Evolutionary conservation across 257 asterid genomes (phyloP), one percentile per base, ranked within the genome.

Genomic region (Nicotiana benthamiana): DNA sequence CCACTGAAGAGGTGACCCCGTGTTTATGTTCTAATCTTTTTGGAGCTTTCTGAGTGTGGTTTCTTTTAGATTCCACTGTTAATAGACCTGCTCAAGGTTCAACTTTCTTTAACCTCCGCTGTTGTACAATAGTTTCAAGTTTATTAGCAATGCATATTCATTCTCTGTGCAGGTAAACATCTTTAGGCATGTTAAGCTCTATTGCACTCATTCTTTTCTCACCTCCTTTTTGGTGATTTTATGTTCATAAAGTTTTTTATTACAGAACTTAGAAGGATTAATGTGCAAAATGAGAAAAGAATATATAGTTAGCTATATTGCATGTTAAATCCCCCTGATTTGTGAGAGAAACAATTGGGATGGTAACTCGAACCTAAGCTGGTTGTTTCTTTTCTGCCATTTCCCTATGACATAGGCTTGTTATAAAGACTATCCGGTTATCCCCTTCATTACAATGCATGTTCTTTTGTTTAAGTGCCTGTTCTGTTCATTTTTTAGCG

Each of bases 1-100:
- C 98, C 97, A 6, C 89, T 93, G 63, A 89, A 89, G 84, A 93
- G 92, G 89, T 92, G 86, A 92, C 59, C 22, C 36, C 4, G 59
- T 40, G 77, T 43, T 46, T 1, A 70, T 8, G 3, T 2, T 43
- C 77, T 22, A 43, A 70, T 70, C 59, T 46, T 43, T 70, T 18
- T 3, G 9, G 36, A 70, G 77, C 77, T 70, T 70, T 43, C 36
- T 11, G 34, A 43, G 77, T 6, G 34, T 70, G 77, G 59, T 3
- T 43, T 59, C 77, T 43, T 43, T 70, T 11, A 70, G 59, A 70
- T 70, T 70, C 59, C 59, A 1, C 59, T 70, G 77, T 70, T 70
- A 11, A 72, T 72, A 72, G 36, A 22, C 57, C 22, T 40, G n/a
- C 34, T 70, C 57, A 22, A 40, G 0, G 30, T 40, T 22, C 54